Percentiles rank a stretch among this genome's conserved stretches.
Evolutionary conservation across 225 moss, liverwort and hornwort genomes (phyloP).

Genomic region (Pseudisothecium myosuroides): DNA sequence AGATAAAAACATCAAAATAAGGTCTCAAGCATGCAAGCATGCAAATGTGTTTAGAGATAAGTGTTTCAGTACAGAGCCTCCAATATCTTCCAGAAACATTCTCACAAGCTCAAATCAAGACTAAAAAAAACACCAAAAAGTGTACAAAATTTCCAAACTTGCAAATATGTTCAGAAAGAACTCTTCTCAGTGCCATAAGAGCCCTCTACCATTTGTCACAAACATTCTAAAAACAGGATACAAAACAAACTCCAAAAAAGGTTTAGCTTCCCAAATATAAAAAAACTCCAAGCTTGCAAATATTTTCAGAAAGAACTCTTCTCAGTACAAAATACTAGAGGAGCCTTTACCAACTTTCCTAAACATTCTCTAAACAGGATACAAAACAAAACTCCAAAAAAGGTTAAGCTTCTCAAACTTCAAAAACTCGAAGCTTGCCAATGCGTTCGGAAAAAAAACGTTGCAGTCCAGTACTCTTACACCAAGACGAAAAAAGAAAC

Average conservation of each 20-base stretch:
- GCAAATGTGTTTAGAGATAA: neutral
- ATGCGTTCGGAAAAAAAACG: neutral
- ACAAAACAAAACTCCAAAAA: neutral
- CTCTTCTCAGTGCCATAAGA: neutral
- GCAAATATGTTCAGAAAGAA: neutral
- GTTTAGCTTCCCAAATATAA: neutral
- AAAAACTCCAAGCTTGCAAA: neutral
- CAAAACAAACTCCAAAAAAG: neutral
- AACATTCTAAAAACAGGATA: neutral
- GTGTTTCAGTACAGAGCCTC: neutral
- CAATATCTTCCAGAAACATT: neutral
- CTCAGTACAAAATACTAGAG: neutral
- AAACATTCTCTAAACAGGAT: neutral
- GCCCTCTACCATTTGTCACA: neutral
- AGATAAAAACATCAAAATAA: too few relatives aligned
- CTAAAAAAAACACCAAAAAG: neutral
- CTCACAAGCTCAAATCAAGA: neutral
- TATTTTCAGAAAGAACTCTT: neutral
- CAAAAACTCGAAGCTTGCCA: neutral
- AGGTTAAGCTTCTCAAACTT: neutral
- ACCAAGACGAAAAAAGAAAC: neutral
- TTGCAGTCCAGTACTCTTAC: neutral
- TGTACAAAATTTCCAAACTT: neutral
- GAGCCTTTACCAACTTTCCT: neutral
- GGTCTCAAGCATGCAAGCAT: neutral